Percentiles rank a stretch among this genome's conserved stretches.
phyloP scores from a whole-genome alignment of 139 green algal species.

The Picochlorum sp. region DNA sequence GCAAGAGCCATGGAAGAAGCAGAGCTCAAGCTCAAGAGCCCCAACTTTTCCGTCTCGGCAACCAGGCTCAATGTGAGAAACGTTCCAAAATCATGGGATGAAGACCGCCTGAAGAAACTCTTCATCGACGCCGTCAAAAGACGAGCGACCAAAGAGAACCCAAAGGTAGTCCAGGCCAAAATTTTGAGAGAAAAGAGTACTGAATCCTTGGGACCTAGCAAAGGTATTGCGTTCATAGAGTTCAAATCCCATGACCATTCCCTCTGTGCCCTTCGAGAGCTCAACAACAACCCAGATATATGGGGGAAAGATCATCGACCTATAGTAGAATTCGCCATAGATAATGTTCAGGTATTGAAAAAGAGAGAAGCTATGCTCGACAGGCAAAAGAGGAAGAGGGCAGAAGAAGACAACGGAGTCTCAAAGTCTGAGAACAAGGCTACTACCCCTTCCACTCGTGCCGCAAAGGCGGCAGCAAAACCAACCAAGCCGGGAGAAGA shows the following conservation, averaged over 20 bases:
- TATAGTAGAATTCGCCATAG: constrained; percentile 86
- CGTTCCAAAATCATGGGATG: constrained; percentile 56
- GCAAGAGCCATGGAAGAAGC: constrained; percentile 54
- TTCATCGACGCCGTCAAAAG: constrained; percentile 54
- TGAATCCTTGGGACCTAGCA: constrained; percentile 19
- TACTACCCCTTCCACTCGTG: neutral
- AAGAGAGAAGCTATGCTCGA: constrained; percentile 17
- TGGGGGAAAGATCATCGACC: constrained; percentile 43
- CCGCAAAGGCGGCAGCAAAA: neutral
- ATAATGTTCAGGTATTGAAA: constrained; percentile 63
- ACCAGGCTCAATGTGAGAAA: constrained; percentile 81
- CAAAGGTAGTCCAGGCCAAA: constrained; percentile 71
- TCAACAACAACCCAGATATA: constrained; percentile 90
- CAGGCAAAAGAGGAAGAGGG: constrained; percentile 4
- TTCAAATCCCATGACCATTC: constrained; percentile 82
- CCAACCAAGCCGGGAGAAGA: neutral
- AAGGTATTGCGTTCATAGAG: constrained; percentile 86
- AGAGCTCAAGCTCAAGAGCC: constrained; percentile 72
- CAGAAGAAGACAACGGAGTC: constrained; percentile 9
- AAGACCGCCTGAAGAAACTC: constrained; percentile 49
- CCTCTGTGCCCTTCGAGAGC: constrained; percentile 74
- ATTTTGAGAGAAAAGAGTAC: constrained; percentile 67
- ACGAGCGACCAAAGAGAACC: constrained; percentile 70
- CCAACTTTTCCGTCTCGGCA: constrained; percentile 83
- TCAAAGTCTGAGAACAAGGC: neutral